These are phyloP conservation scores for Lasiosphaeria ovina DNA, from an alignment of 495 filamentous ascomycete genomes.

Conservation along the genomic window DNA sequence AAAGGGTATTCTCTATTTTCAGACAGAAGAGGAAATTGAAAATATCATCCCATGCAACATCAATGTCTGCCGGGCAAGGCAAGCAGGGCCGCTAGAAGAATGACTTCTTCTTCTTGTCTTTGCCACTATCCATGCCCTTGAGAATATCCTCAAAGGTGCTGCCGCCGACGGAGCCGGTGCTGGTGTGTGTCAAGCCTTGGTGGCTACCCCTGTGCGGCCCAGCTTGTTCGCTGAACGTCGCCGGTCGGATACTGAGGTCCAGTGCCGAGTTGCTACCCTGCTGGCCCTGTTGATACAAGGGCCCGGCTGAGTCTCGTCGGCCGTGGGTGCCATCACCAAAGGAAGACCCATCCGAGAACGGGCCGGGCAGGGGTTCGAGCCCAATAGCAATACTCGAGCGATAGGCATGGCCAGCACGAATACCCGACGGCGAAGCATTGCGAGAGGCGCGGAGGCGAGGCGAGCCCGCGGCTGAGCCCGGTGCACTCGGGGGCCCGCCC, in stretches of 20 bases:
- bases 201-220: not conserved
- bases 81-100: constrained; percentile 32
- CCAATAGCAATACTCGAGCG: constrained; percentile 47
- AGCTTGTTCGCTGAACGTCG: not conserved
- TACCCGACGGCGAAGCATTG: constrained; percentile 28
- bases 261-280: constrained; percentile 1
- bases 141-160: constrained; percentile 68
- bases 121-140: constrained; percentile 46
- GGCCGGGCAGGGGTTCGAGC: constrained; percentile 46
- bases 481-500: not conserved
- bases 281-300: not conserved
- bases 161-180: constrained; percentile 20
- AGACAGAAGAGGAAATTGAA: not conserved
- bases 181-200: not conserved
- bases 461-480: constrained; percentile 25
- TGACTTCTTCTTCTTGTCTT: constrained; percentile 44
- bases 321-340: constrained; percentile 5
- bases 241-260: not conserved
- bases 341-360: constrained; percentile 1
- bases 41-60: not conserved
- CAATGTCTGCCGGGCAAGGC: not conserved
- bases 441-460: constrained; percentile 32
- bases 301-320: not conserved
- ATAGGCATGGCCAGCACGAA: constrained; percentile 30
- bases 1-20: not conserved